These are phyloP conservation scores for Physcomitrium patens DNA, from an alignment of 225 moss, liverwort and hornwort genomes.

Conservation along the genomic window DNA sequence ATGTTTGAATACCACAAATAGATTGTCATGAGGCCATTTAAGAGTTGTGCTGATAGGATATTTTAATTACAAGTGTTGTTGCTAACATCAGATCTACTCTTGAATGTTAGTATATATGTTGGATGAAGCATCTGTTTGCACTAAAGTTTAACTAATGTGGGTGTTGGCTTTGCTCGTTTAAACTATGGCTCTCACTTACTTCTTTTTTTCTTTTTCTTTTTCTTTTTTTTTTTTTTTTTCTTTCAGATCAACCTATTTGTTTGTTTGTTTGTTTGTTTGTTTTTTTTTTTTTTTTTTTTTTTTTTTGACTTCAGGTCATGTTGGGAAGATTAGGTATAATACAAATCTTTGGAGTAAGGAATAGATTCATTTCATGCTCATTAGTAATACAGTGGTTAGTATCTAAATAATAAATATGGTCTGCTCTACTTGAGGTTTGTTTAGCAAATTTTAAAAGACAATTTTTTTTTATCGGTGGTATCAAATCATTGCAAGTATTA, in stretches of 20 bases:
- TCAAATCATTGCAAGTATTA: too few relatives aligned
- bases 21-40: slow-evolving; percentile 42
- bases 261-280: too few relatives aligned
- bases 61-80: slow-evolving; percentile 15
- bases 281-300: background rate
- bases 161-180: background rate
- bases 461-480: too few relatives aligned
- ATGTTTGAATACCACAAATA: too few relatives aligned
- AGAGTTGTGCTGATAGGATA: slow-evolving; percentile 38
- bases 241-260: too few relatives aligned
- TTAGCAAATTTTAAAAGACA: too few relatives aligned
- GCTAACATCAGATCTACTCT: slow-evolving; percentile 3
- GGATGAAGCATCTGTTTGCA: background rate
- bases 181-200: too few relatives aligned
- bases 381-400: background rate
- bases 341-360: slow-evolving; percentile 50
- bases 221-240: too few relatives aligned
- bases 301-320: too few relatives aligned
- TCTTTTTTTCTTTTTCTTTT: too few relatives aligned
- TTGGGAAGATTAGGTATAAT: slow-evolving; percentile 61
- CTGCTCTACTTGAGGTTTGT: too few relatives aligned
- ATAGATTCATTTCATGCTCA: background rate
- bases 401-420: background rate
- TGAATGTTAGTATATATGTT: slow-evolving; percentile 17
- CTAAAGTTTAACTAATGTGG: background rate